Evolutionary conservation across 257 asterid species (phyloP), one percentile per base, ranked within the genome.

Genomic region (Hygrophila difformis): DNA sequence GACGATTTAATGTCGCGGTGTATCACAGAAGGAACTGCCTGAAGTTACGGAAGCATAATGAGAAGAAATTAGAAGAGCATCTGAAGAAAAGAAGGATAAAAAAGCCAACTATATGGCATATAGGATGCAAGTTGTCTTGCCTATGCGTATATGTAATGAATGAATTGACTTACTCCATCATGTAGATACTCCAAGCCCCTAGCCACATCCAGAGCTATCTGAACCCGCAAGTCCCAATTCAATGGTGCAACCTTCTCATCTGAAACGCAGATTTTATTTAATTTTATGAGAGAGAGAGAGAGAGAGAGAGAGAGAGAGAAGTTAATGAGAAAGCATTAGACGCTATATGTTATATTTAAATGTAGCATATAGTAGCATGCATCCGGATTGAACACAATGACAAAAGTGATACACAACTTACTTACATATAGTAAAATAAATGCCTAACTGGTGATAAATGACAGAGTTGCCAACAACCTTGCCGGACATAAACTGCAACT

Each of bases 141-240:
- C 7, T 5, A 4, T 24, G 34, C 46, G 12, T 48, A 39, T 53
- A 21, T 56, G 31, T 51, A 43, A 33, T n/a, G n/a, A 46, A 20
- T 45, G 44, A 20, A 29, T 9, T 37, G 33, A 67, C 78, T 75
- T 79, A 89, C 96, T 68, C 97, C 97, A 41, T 89, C 96, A 52
- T 84, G 97, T 63, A 89, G 97, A 84, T 89, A 89, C 61, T 89
- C 97, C 76, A 84, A 68, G 58, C 97, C 97, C 73, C 97, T 67
- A 23, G 97, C 93, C 59, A 89, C 94, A 57, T 89, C 97, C 43
- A 89, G 85, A 59, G 97, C 94, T 68, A 85, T 76, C 71, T 81
- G 88, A 61, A 84, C 74, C 61, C 95, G 63, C 51, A 79, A 54
- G 11, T 69, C 79, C 97, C 97, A 84, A 63, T 57, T 59, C 72